Conservation (phyloP, 495 filamentous ascomycete species). For the Saxophila tyrrhenica region DNA sequence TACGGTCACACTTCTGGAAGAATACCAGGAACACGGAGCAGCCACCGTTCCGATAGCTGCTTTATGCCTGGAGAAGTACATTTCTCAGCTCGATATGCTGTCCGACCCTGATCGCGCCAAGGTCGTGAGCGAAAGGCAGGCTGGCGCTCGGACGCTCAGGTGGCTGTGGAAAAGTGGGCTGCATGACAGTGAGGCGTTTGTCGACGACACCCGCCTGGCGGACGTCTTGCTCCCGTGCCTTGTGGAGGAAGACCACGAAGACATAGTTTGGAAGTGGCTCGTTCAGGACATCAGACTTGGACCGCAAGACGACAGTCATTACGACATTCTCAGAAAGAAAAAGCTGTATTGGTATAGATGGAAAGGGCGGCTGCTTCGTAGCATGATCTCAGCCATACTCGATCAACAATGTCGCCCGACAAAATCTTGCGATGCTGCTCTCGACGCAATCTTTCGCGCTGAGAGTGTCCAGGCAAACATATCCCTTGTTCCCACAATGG, state of each 20-base stretch:
- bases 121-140: not conserved
- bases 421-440: not conserved
- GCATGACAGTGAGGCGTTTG: slow-evolving; percentile 2
- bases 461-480: not conserved
- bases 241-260: slow-evolving; percentile 7
- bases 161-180: slow-evolving; percentile 10
- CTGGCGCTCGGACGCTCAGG: slow-evolving; percentile 8
- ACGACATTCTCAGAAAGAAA: not conserved
- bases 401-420: too few relatives aligned
- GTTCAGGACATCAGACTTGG: not conserved
- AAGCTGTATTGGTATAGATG: slow-evolving; percentile 3
- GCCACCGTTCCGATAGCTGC: slow-evolving; percentile 8
- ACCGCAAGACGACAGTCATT: not conserved
- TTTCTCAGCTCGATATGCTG: not conserved
- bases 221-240: not conserved
- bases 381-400: not conserved
- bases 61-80: slow-evolving; percentile 7
- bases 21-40: slow-evolving; percentile 7
- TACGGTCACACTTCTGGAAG: slow-evolving; percentile 13
- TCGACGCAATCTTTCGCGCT: slow-evolving; percentile 4
- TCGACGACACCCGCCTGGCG: not conserved
- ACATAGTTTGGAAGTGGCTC: slow-evolving; percentile 16
- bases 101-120: not conserved
- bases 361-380: slow-evolving; percentile 3
- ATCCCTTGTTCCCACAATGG: not conserved